Percentiles rank a stretch among this genome's conserved stretches.
These are phyloP conservation scores for Fusarium gaditjirri DNA, from an alignment of 2,329 filamentous ascomycete genomes.

Conservation along the genomic window DNA sequence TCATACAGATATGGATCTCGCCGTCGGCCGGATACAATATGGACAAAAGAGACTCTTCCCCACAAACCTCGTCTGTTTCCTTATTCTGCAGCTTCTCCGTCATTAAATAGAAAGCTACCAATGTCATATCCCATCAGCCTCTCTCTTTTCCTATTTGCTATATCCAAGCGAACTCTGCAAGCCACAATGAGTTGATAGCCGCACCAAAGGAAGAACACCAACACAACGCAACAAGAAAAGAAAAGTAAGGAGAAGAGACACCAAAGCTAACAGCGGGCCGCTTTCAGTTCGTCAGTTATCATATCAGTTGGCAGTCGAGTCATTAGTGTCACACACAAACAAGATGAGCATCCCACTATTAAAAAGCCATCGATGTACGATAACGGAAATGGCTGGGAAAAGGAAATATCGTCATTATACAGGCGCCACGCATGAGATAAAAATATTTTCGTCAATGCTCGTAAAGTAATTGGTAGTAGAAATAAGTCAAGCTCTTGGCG, in stretches of 20 bases:
- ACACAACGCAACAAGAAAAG: neutral
- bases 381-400: neutral
- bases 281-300: constrained; percentile 7
- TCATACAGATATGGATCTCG: neutral
- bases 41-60: constrained; percentile 4
- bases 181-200: constrained; percentile 4
- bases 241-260: neutral
- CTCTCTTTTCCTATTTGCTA: neutral
- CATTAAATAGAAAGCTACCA: neutral
- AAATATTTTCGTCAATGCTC: neutral
- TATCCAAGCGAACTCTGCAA: neutral
- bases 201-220: neutral
- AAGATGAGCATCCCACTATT: neutral
- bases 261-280: neutral
- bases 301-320: neutral
- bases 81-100: neutral
- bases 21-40: constrained; percentile 10
- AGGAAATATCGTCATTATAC: constrained; percentile 1
- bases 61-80: neutral
- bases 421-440: neutral
- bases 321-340: neutral
- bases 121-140: neutral
- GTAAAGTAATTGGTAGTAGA: neutral
- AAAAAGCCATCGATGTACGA: neutral
- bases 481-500: neutral